These are phyloP conservation scores for Ogataea henricii DNA, from an alignment of 805 yeast species.

Conservation along the genomic window DNA sequence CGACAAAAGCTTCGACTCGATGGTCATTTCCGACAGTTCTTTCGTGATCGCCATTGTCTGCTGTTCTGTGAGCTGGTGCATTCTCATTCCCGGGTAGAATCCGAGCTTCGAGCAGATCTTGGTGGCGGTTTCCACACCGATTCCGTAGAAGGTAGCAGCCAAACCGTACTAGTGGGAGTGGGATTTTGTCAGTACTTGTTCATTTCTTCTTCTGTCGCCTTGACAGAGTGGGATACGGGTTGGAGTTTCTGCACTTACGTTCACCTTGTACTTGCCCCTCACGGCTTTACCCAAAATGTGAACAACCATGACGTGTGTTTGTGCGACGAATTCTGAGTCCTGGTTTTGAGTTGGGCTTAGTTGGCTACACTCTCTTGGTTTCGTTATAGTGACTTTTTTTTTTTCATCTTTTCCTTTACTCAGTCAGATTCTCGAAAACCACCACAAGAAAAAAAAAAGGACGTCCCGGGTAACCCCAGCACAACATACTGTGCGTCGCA, in stretches of 20 bases:
- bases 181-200: too few relatives aligned
- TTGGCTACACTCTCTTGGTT: not conserved
- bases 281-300: constrained; percentile 55
- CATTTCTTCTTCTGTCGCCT: too few relatives aligned
- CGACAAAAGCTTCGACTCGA: constrained; percentile 79
- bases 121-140: constrained; percentile 75
- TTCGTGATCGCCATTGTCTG: constrained; percentile 84
- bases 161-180: constrained; percentile 50
- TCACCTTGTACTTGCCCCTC: constrained; percentile 41
- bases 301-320: constrained; percentile 43
- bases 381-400: not conserved
- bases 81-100: constrained; percentile 89
- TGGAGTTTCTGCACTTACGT: constrained; percentile 27
- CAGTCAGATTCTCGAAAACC: not conserved
- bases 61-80: constrained; percentile 88
- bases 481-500: not conserved
- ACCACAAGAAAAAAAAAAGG: too few relatives aligned
- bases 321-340: not conserved
- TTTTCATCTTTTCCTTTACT: too few relatives aligned
- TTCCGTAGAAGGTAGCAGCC: constrained; percentile 80
- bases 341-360: not conserved
- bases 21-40: constrained; percentile 78
- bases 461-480: constrained; percentile 2
- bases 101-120: constrained; percentile 85
- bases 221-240: constrained; percentile 10